Evolutionary conservation across 495 filamentous ascomycete genomes (phyloP).

Genomic region (Lentithecium fluviatile): DNA sequence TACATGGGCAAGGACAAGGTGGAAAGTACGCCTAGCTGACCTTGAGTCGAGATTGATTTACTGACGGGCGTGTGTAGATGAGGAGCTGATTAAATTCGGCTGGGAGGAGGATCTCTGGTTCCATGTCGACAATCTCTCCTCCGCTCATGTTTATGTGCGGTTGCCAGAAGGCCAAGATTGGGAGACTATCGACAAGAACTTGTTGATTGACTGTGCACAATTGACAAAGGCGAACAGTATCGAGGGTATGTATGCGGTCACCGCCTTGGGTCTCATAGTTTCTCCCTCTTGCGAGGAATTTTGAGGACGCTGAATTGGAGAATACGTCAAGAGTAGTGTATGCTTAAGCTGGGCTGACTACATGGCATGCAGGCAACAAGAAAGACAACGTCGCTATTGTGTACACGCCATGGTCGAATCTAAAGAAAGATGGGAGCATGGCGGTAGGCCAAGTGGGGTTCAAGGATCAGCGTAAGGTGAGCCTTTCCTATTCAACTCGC

Average conservation of each 20-base stretch:
- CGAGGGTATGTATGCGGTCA: constrained; percentile 62
- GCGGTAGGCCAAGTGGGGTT: constrained; percentile 92
- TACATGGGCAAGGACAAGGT: constrained; percentile 99
- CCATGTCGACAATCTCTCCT: constrained; percentile 96
- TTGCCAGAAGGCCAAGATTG: constrained; percentile 77
- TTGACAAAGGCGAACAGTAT: constrained; percentile 98
- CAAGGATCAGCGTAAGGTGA: constrained; percentile 72
- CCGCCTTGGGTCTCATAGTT: too few species aligned
- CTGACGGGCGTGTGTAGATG: constrained; percentile 58
- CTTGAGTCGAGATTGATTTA: neutral
- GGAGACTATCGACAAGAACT: constrained; percentile 73
- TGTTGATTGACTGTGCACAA: constrained; percentile 86
- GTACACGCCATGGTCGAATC: constrained; percentile 97
- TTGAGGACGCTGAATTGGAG: too few species aligned
- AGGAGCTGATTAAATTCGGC: constrained; percentile 90
- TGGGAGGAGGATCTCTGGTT: constrained; percentile 98
- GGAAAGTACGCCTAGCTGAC: constrained; percentile 66
- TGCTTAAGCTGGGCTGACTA: neutral
- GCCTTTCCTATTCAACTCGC: too few species aligned
- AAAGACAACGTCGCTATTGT: constrained; percentile 96
- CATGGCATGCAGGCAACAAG: constrained; percentile 70
- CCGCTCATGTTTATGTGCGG: constrained; percentile 92
- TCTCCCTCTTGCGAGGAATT: too few species aligned
- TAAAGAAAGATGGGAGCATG: constrained; percentile 96
- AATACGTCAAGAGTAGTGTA: too few species aligned